A percentile compares a stretch with the other conserved stretches of the same genome.
These are phyloP conservation scores for Oxyria digyna DNA, from an alignment of 148 eudicot species.

Conservation along the genomic window DNA sequence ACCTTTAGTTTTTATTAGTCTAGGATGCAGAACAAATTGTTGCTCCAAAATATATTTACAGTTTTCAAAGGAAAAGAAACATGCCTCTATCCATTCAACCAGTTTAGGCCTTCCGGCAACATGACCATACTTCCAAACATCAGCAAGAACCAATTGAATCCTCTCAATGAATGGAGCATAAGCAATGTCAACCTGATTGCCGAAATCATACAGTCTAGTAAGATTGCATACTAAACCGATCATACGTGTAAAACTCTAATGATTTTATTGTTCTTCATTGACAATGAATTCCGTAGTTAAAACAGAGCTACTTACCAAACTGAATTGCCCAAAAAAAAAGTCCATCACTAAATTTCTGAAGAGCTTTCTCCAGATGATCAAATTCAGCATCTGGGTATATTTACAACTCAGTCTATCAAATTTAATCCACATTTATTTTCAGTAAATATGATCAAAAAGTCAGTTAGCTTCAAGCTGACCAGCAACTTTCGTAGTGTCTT, in stretches of 20 bases:
- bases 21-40: too few species aligned
- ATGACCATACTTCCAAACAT: constrained; percentile 28
- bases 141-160: constrained; percentile 24
- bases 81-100: constrained; percentile 37
- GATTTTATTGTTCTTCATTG: too few species aligned
- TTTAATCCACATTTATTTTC: not conserved
- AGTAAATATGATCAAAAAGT: not conserved
- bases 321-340: constrained; percentile 78
- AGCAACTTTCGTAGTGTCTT: constrained; percentile 23
- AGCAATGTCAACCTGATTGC: constrained; percentile 38
- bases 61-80: too few species aligned
- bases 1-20: too few species aligned
- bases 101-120: constrained; percentile 31
- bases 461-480: constrained; percentile 19
- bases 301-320: constrained; percentile 35
- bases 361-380: constrained; percentile 62
- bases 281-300: not conserved
- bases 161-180: constrained; percentile 41
- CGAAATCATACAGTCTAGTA: not conserved
- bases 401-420: not conserved
- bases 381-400: constrained; percentile 37
- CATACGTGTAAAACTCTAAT: too few species aligned
- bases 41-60: too few species aligned
- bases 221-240: too few species aligned
- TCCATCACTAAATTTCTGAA: constrained; percentile 63